Percentiles rank a stretch among this genome's conserved stretches.
phyloP scores from a whole-genome alignment of 257 asterid species.

The Asclepias syriaca region DNA sequence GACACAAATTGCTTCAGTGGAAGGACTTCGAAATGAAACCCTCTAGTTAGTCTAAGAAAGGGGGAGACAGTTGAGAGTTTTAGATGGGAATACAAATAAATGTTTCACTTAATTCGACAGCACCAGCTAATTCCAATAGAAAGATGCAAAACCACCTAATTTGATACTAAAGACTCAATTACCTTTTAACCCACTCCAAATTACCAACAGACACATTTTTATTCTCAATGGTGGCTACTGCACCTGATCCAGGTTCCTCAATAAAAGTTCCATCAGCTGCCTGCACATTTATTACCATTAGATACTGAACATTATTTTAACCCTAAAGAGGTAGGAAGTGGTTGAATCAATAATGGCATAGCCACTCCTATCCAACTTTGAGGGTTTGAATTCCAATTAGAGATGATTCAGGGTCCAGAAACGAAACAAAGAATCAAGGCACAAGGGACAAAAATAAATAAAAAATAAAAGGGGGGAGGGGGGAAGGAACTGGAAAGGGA shows the following conservation, averaged over 20 bases:
- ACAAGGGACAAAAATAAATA: neutral
- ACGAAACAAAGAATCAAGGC: neutral
- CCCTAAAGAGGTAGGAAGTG: neutral
- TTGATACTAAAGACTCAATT: constrained; percentile 19
- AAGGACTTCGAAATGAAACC: neutral
- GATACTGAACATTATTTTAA: constrained; percentile 4
- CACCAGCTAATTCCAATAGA: neutral
- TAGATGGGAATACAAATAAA: neutral
- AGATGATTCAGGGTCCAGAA: neutral
- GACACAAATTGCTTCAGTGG: neutral
- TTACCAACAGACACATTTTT: constrained; percentile 85
- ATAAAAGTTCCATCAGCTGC: constrained; percentile 71
- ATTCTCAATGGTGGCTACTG: constrained; percentile 64
- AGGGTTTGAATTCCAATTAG: neutral
- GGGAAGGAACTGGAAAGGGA: too few species aligned
- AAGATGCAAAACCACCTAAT: constrained; percentile 2
- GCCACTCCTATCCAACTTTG: neutral
- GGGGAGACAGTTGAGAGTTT: neutral
- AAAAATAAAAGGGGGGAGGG: too few species aligned
- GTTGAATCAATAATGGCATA: neutral
- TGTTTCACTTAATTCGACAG: neutral
- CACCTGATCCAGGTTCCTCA: constrained; percentile 99
- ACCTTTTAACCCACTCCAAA: constrained; percentile 93
- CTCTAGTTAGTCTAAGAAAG: neutral
- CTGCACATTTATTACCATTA: constrained; percentile 34